Evolutionary conservation across 2,329 filamentous ascomycete genomes (phyloP).

Genomic region (Colletotrichum tofieldiae): DNA sequence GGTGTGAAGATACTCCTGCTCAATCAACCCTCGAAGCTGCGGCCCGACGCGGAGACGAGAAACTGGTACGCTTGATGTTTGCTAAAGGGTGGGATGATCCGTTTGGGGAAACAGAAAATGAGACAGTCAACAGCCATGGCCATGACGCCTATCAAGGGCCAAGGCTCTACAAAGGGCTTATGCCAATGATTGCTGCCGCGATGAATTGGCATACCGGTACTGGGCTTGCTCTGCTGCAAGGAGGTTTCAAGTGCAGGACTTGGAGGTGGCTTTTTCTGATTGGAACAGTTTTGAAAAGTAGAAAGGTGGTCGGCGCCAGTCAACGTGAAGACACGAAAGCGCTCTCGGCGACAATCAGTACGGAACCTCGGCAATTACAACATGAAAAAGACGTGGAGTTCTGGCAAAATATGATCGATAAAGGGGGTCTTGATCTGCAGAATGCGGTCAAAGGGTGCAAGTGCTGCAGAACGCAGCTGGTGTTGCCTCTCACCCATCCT

Average conservation of each 20-base stretch:
- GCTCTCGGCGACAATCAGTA: not conserved
- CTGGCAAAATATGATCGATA: not conserved
- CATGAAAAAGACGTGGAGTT: not conserved
- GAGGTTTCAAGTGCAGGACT: not conserved
- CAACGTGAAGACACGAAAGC: not conserved
- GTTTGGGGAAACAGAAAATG: slow-evolving; percentile 4
- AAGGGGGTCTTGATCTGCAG: not conserved
- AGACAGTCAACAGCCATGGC: not conserved
- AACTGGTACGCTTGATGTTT: not conserved
- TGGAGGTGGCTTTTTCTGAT: slow-evolving; percentile 9
- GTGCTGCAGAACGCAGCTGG: not conserved
- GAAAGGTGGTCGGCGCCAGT: not conserved
- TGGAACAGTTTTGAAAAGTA: not conserved
- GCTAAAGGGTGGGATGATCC: no score
- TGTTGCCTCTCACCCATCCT: not conserved
- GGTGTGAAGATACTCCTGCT: not conserved
- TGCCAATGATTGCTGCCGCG: slow-evolving; percentile 7
- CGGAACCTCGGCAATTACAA: not conserved
- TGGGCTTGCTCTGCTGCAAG: not conserved
- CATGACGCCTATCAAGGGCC: not conserved
- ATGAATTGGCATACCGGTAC: not conserved
- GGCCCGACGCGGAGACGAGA: slow-evolving; percentile 4
- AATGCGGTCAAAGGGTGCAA: not conserved
- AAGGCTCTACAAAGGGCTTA: not conserved
- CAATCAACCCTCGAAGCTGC: not conserved